These are phyloP conservation scores for Crucibulum laeve DNA, from an alignment of 768 basidiomycete genomes.

Conservation along the genomic window DNA sequence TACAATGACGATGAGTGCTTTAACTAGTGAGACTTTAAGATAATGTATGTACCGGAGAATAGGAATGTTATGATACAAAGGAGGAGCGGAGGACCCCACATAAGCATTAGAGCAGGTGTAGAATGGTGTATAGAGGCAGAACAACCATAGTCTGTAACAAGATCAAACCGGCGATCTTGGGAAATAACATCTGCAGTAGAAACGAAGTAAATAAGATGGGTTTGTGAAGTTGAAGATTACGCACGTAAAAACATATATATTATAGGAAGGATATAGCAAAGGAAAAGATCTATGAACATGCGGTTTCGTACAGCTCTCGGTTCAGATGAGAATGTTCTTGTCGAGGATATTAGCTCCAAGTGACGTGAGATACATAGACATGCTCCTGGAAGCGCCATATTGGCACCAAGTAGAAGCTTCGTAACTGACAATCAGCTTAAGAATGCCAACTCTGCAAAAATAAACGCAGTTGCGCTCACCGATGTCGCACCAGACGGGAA, in stretches of 20 bases:
- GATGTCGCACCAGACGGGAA: slow-evolving; percentile 75
- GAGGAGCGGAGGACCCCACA: slow-evolving; percentile 42
- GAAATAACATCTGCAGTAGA: slow-evolving; percentile 42
- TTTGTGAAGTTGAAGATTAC: slow-evolving; percentile 17
- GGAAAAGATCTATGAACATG: slow-evolving; percentile 35
- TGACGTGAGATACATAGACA: slow-evolving; percentile 52
- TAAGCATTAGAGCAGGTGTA: slow-evolving; percentile 32
- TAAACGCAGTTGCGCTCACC: slow-evolving; percentile 29
- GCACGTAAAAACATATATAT: slow-evolving; percentile 57
- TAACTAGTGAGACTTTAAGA: not conserved
- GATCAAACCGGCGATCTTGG: slow-evolving; percentile 61
- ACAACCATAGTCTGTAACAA: slow-evolving; percentile 56
- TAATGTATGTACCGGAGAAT: slow-evolving; percentile 32
- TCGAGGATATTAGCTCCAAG: slow-evolving; percentile 51
- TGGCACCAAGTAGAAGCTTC: slow-evolving; percentile 46
- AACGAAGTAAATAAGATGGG: not conserved
- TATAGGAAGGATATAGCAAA: slow-evolving; percentile 53
- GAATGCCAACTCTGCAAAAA: not conserved
- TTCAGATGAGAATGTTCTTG: slow-evolving; percentile 26
- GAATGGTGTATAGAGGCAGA: slow-evolving; percentile 41
- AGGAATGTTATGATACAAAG: slow-evolving; percentile 35
- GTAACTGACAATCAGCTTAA: slow-evolving; percentile 35
- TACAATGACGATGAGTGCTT: too few relatives aligned
- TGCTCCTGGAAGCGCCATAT: slow-evolving; percentile 54
- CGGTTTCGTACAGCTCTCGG: slow-evolving; percentile 33